Evolutionary conservation across 495 filamentous ascomycete genomes (phyloP).

Genomic region (Hypoxylon fragiforme): DNA sequence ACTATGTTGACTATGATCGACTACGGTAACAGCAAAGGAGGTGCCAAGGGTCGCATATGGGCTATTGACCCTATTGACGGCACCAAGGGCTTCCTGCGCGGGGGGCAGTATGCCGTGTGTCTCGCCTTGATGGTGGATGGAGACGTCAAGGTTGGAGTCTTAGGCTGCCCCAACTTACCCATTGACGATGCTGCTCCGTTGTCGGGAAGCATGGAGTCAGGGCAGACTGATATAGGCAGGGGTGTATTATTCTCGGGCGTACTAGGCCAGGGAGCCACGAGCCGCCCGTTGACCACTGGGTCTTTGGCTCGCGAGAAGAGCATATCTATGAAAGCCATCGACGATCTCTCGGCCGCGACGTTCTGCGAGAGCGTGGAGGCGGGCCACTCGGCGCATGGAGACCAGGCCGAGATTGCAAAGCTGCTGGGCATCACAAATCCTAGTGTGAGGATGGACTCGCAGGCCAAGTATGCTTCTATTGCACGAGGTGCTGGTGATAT

Average conservation of each 20-base stretch:
- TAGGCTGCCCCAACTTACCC: constrained; percentile 93
- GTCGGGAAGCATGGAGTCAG: constrained; percentile 64
- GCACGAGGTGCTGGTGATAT: constrained; percentile 95
- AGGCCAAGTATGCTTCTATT: constrained; percentile 96
- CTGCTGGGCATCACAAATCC: constrained; percentile 82
- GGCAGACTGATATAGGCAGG: constrained; percentile 68
- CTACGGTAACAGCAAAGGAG: constrained; percentile 77
- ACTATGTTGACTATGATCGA: constrained; percentile 88
- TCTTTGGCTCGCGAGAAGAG: constrained; percentile 60
- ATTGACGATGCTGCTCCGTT: constrained; percentile 74
- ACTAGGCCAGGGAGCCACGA: constrained; percentile 72
- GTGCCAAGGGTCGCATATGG: constrained; percentile 84
- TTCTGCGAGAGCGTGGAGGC: constrained; percentile 97
- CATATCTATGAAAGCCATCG: constrained; percentile 76
- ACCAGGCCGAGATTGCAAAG: constrained; percentile 81
- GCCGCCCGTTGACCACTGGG: constrained; percentile 66
- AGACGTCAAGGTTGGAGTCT: constrained; percentile 90
- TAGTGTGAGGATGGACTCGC: constrained; percentile 92
- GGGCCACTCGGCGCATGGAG: constrained; percentile 83
- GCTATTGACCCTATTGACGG: constrained; percentile 97
- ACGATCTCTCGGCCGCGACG: constrained; percentile 74
- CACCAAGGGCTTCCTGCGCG: constrained; percentile 93
- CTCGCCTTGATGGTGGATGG: constrained; percentile 89
- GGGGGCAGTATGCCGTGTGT: constrained; percentile 97
- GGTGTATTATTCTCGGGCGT: constrained; percentile 87